Conservation (phyloP, 768 basidiomycete genomes). For the Termitomyces titanicus region DNA sequence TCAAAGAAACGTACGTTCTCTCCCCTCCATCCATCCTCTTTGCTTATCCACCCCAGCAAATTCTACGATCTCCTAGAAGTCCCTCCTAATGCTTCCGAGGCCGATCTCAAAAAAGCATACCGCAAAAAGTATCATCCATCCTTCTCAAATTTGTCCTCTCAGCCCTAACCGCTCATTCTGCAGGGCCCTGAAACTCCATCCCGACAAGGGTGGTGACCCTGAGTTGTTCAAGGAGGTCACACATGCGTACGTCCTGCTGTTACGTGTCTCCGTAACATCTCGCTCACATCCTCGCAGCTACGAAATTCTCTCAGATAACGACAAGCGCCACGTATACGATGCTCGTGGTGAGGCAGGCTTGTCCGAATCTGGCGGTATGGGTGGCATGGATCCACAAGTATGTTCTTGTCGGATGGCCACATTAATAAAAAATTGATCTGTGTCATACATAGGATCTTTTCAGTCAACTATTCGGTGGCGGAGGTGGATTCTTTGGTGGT, state of each 20-base stretch:
- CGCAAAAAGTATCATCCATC: slow-evolving; percentile 72
- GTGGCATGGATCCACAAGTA: slow-evolving; percentile 95
- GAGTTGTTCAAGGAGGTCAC: slow-evolving; percentile 98
- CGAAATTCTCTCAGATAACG: slow-evolving; percentile 87
- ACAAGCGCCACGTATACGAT: slow-evolving; percentile 83
- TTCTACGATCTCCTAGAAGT: slow-evolving; percentile 94
- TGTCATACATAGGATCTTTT: slow-evolving; percentile 82
- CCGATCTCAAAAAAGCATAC: slow-evolving; percentile 93
- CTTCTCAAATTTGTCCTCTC: slow-evolving; percentile 1
- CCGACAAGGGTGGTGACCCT: slow-evolving; percentile 94
- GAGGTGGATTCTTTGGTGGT: slow-evolving; percentile 70
- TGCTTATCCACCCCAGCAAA: slow-evolving; percentile 48
- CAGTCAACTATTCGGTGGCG: slow-evolving; percentile 90
- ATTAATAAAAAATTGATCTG: slow-evolving; percentile 1
- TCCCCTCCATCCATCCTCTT: neutral
- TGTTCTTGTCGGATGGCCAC: slow-evolving; percentile 15
- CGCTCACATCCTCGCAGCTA: slow-evolving; percentile 49
- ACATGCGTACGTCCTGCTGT: slow-evolving; percentile 68
- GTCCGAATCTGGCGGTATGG: slow-evolving; percentile 83
- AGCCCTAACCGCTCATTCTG: slow-evolving; percentile 7
- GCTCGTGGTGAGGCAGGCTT: slow-evolving; percentile 89
- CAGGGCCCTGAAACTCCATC: slow-evolving; percentile 82
- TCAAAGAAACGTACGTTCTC: slow-evolving; percentile 60
- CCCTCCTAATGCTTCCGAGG: slow-evolving; percentile 69
- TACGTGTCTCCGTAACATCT: slow-evolving; percentile 5